Base-by-base conservation (phyloP, 306 rosid genomes). In the Gastrolobium villosum region DNA sequence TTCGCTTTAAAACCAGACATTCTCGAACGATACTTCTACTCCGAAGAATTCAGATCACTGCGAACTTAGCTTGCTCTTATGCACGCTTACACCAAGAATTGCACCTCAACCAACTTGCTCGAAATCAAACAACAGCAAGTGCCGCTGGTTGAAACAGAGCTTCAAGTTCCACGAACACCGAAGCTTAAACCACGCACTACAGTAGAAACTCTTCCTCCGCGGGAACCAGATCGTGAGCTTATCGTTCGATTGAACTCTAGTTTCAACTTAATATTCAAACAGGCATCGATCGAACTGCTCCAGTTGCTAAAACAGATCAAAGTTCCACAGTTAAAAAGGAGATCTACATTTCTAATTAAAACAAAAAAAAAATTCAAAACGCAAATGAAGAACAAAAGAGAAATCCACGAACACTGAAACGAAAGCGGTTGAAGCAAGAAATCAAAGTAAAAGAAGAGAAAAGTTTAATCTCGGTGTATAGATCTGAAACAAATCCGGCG, bases 1-100 rank as follows among this genome's bases (percentile, higher is more conserved):
- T 88, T 91, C 7, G 90, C 91, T 81, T 68, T 85, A 52, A 95
- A 83, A 37, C 92, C 90, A 49, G 82, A 77, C 97, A 91, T 91
- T 81, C 56, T 63, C 5, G 30, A 36, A 45, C 20, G 5, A 69
- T 43, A 1, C 74, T 67, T 84, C 72, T 13, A 66, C 67, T 66
- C 76, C 53, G 7, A 66, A 44, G 8, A 45, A 66, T 59, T 69
- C 14, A 57, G 66, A 79, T 60, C 44, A 37, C 67, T 60, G 5
- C 79, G 73, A 39, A 55, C 79, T 32, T 46, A 11, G 70, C 83
- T 69, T 40, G 43, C 81, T 61, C 65, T 26, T 45, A 15, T 14
- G 70, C 65, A 68, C 77, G 36, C 77, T 57, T 75, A 65, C 79
- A 65, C 40, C 40, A 65, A 75, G 5, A 45, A 74, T 1, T 53